Base-by-base conservation (phyloP, 1,284 basidiomycete species). In the Lentinus polychrous region DNA sequence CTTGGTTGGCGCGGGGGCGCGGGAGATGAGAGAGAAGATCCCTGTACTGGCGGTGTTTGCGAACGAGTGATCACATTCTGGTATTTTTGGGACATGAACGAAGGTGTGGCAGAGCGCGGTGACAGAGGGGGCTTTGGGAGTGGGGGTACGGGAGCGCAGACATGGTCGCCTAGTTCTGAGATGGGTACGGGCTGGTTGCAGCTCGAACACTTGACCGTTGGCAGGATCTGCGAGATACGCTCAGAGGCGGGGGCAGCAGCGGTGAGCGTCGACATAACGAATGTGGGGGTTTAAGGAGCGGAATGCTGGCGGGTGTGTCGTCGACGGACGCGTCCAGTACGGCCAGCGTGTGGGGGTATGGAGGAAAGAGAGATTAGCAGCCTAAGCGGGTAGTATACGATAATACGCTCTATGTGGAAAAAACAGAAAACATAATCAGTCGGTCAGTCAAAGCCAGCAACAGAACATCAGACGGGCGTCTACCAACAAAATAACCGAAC, bases 141-240 rank as follows among this genome's bases (percentile, higher is more conserved):
- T 40, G 75, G 75, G 8, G 75, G 73, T 14, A 70, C 57, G 18
- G 71, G 61, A 10, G 69, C 50, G 62, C 90, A 92, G 58, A 81
- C 70, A 63, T 92, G 90, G 52, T 88, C 85, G 40, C 80, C 79
- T 35, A 92, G 79, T 31, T 80, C 73, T 45, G 73, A 69, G 44
- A 92, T 73, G 31, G 83, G 78, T 34, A 93, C 86, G 2, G 77
- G 78, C 24, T 71, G 67, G 55, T 71, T 68, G 64, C 91, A 94
- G 35, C 70, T 83, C 2, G 88, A 89, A 65, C 91, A 94, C 62
- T 86, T 93, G 52, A 92, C 84, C 1, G 80, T 75, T 2, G 91
- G 88, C 14, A 94, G 72, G 45, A 85, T 64, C 65, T 90, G 83
- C n/a, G 87, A 90, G 38, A 85, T 78, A 23, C 85, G 72, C 49